Conservation (phyloP, 441 rosid genomes). For the Populus hybrid region DNA sequence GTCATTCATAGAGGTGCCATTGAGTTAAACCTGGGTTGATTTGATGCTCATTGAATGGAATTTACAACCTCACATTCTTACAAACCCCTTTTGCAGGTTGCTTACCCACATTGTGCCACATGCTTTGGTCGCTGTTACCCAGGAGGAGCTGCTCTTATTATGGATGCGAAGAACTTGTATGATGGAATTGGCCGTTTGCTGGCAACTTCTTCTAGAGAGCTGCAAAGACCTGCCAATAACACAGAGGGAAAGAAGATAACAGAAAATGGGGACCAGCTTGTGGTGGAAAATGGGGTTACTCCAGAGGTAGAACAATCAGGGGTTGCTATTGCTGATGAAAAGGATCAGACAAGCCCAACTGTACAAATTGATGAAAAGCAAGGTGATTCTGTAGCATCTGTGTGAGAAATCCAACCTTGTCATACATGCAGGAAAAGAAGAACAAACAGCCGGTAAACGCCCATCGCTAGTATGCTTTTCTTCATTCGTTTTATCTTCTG, state of each 20-base stretch:
- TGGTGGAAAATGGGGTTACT: constrained; percentile 41
- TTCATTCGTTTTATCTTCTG: neutral
- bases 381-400: constrained; percentile 17
- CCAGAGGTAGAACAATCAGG: constrained; percentile 34
- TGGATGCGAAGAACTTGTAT: constrained; percentile 66
- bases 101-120: constrained; percentile 73
- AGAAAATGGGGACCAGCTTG: constrained; percentile 44
- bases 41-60: constrained; percentile 6
- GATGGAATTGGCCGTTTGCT: constrained; percentile 60
- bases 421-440: neutral
- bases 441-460: neutral
- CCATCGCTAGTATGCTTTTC: neutral
- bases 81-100: constrained; percentile 48
- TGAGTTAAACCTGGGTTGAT: neutral
- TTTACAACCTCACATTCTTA: neutral
- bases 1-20: constrained; percentile 70
- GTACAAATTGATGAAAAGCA: constrained; percentile 27
- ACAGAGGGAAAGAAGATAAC: constrained; percentile 36
- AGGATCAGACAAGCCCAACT: constrained; percentile 24
- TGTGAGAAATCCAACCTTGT: neutral
- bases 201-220: constrained; percentile 50
- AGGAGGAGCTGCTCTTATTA: constrained; percentile 62
- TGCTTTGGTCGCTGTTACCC: constrained; percentile 96
- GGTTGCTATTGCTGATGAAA: constrained; percentile 23
- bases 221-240: constrained; percentile 35